Base-by-base conservation (phyloP, 2,329 filamentous ascomycete species). In the Xylariaceae sp. region DNA sequence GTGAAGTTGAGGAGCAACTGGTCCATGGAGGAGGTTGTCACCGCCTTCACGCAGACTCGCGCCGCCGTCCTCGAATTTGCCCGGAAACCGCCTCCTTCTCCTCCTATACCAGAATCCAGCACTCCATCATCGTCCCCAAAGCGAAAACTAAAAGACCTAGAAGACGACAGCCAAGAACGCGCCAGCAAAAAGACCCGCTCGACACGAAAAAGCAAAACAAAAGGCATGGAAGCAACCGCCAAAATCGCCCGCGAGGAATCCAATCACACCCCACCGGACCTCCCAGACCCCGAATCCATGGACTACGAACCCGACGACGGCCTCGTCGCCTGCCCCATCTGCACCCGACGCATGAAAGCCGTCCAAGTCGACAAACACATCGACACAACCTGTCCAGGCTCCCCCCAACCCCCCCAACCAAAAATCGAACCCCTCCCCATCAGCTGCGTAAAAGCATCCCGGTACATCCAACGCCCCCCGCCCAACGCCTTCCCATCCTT, bases 1-100 rank as follows among this genome's bases (percentile, higher is more conserved):
- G 82, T 90, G 61, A 94, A 90, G 72, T 72, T 99, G 66, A 82
- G 92, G 60, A 87, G 88, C 51, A 97, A 97, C 72, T 89, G 88
- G 82, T 86, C 88, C 0, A 78, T 97, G 64, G 86, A 94, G 69
- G 92, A 97, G 71, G 81, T 93, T 1, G 89, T 96, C 7, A 86
- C 90, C 45, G 83, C 86, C 0, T 99, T 97, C 66, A 78, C 83
- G 64, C 81, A 79, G 55, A 85, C 86, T 3, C 81, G 93, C 57
- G 73, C 81, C 2, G 76, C 76, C 17, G 79, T 89, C 2, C 73
- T 97, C 30, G 77, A 81, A 0, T 78, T 92, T 67, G 91, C 90
- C 35, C 81, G 75, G 51, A 75, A 69, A 55, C 73, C 76, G n/a
- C 67, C 72, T 2, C 30, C 49, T 8, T 35, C 49, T 2, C 13